Base-by-base conservation (phyloP, 495 filamentous ascomycete species). In the Bombardia bombarda region DNA sequence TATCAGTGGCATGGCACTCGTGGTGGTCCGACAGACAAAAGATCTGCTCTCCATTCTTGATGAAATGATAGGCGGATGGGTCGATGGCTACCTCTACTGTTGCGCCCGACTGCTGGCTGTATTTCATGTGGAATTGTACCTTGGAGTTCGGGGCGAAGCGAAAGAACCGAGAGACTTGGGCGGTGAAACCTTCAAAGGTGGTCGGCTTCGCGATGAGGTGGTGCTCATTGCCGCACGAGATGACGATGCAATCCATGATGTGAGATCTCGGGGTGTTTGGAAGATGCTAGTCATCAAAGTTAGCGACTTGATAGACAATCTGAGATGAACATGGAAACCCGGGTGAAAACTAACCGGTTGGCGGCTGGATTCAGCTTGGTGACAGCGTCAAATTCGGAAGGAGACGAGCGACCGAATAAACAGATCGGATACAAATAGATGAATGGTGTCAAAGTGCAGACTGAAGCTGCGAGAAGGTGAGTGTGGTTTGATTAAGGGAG, bases 241-340 rank as follows among this genome's bases (percentile, higher is more conserved):
- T 63, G 55, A 64, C 64, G 62, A 67, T 49, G 50, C 53, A 13
- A 8, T 28, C 26, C 26, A 7, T 13, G 26, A 13, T 13, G 2
- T 28, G 26, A n/a, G n/a, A n/a, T n/a, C n/a, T n/a, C n/a, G n/a
- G n/a, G n/a, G n/a, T n/a, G n/a, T n/a, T n/a, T n/a, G n/a, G n/a
- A n/a, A n/a, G n/a, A n/a, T n/a, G n/a, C n/a, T n/a, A n/a, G n/a
- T n/a, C n/a, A n/a, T n/a, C n/a, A n/a, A n/a, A n/a, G n/a, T n/a
- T n/a, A n/a, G n/a, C n/a, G n/a, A n/a, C n/a, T n/a, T n/a, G n/a
- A n/a, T n/a, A n/a, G n/a, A n/a, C n/a, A n/a, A n/a, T n/a, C n/a
- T n/a, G n/a, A n/a, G n/a, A n/a, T n/a, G n/a, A n/a, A n/a, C n/a
- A n/a, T n/a, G n/a, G n/a, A n/a, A n/a, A n/a, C n/a, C n/a, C n/a